These are phyloP conservation scores for Artemisia annua DNA, from an alignment of 129 eudicot species.

Conservation along the genomic window DNA sequence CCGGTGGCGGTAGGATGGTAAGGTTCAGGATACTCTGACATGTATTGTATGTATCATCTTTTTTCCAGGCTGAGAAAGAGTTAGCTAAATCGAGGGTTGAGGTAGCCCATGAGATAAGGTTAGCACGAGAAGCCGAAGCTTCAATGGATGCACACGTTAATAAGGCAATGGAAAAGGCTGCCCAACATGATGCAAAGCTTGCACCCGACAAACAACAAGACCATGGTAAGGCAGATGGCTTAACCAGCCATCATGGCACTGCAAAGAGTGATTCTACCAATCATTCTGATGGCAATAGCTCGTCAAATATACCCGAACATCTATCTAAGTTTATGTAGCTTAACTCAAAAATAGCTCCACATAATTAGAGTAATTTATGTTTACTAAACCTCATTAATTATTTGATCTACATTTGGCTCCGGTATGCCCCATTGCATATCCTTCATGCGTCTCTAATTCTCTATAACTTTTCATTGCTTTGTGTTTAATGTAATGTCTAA, in stretches of 20 bases:
- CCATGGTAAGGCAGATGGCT: background rate
- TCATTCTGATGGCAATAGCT: constrained; percentile 16
- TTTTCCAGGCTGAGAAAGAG: constrained; percentile 55
- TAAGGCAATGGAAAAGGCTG: constrained; percentile 68
- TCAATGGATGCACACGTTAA: constrained; percentile 70
- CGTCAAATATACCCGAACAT: constrained; percentile 31
- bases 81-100: constrained; percentile 49
- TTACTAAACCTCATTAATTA: constrained; percentile 13
- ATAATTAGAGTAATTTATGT: constrained; percentile 18
- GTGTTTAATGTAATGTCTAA: too few relatives aligned
- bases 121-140: constrained; percentile 78
- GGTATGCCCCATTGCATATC: background rate
- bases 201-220: constrained; percentile 1
- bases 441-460: too few relatives aligned
- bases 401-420: background rate
- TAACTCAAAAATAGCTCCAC: background rate
- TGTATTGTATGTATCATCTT: background rate
- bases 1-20: background rate
- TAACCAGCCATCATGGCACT: background rate
- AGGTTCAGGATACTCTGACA: background rate
- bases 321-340: constrained; percentile 32
- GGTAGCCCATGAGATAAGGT: constrained; percentile 75
- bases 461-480: too few relatives aligned
- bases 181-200: constrained; percentile 42
- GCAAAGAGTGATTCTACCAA: constrained; percentile 1